Conservation (phyloP, 2,329 filamentous ascomycete genomes). For the Trichoderma afroharzianum region DNA sequence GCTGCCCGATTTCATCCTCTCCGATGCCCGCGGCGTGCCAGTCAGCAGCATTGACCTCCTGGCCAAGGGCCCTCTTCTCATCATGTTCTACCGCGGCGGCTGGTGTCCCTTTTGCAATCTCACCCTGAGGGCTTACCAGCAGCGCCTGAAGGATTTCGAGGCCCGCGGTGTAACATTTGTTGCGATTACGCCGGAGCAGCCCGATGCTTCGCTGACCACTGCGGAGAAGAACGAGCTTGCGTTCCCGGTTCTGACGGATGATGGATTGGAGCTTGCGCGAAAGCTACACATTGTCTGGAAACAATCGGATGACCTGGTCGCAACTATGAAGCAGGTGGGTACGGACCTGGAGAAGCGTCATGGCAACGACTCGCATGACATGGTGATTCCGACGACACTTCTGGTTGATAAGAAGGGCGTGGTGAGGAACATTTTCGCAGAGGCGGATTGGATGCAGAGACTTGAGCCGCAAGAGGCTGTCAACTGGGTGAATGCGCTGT, state of each 20-base stretch:
- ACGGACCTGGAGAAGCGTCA: conserved; percentile 32
- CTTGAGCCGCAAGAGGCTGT: conserved; percentile 34
- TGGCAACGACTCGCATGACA: conserved; percentile 36
- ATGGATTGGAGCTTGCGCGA: conserved; percentile 33
- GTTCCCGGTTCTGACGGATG: conserved; percentile 40
- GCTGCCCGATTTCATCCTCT: conserved; percentile 34
- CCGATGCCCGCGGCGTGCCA: conserved; percentile 32
- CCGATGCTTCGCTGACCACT: conserved; percentile 35
- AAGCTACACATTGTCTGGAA: conserved; percentile 36
- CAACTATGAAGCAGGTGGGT: conserved; percentile 28
- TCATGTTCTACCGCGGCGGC: conserved; percentile 45
- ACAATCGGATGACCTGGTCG: conserved; percentile 28
- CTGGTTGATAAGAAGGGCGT: conserved; percentile 35
- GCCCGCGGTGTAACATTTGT: conserved; percentile 39
- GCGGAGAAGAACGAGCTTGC: conserved; percentile 39
- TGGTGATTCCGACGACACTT: conserved; percentile 39
- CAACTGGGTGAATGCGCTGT: conserved; percentile 32
- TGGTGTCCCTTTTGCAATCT: conserved; percentile 48
- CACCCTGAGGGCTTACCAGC: conserved; percentile 34
- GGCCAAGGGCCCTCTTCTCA: conserved; percentile 33
- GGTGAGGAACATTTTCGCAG: conserved; percentile 34
- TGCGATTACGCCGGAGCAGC: conserved; percentile 41
- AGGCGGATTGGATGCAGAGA: conserved; percentile 37
- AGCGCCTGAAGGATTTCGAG: conserved; percentile 33
- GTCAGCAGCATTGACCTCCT: conserved; percentile 32